Base-by-base conservation (phyloP, 306 rosid species). In the Nissolia schottii region DNA sequence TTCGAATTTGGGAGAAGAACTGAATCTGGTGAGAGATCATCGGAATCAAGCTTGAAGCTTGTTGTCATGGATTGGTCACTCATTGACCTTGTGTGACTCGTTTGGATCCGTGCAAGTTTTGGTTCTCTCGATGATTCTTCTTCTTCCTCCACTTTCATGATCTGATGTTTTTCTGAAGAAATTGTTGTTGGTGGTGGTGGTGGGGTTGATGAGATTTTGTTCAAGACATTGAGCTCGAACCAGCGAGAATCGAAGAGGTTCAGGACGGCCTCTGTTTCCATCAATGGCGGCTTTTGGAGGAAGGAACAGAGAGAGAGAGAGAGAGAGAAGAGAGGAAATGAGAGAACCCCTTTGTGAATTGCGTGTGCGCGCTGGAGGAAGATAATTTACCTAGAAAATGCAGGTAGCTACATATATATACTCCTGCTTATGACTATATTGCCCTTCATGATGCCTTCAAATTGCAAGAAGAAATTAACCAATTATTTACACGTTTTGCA, bases 51-150 rank as follows among this genome's bases (percentile, higher is more conserved):
- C 10, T n/a, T 56, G 79, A 82, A 82, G 67, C 72, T 85, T 34
- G 76, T 80, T 34, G 81, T n/a, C 7, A 85, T 67, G 65, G 87
- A 70, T 49, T 85, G 84, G 41, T 93, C 93, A 79, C 93, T 90
- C 86, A 81, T 88, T 41, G 96, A 86, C 77, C 90, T 79, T 35
- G 59, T 75, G 40, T 55, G 85, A 35, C 34, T 32, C 20, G 78
- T 80, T 19, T 77, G 80, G 69, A 83, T 64, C 31, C 78, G 80
- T 0, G 70, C 74, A 60, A 85, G 29, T 74, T 79, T 85, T 20
- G 80, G 76, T 48, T 79, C 69, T 35, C 84, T 73, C 18, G 55
- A 29, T 25, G 74, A 53, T 66, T 41, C 32, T 69, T 64, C 70
- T 27, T 60, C 46, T 4, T 59, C 66, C 27, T 60, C 45, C 5